Percentiles rank a stretch among this genome's conserved stretches.
Conservation (phyloP, 2,329 filamentous ascomycete species). For the Trichoderma afroharzianum region DNA sequence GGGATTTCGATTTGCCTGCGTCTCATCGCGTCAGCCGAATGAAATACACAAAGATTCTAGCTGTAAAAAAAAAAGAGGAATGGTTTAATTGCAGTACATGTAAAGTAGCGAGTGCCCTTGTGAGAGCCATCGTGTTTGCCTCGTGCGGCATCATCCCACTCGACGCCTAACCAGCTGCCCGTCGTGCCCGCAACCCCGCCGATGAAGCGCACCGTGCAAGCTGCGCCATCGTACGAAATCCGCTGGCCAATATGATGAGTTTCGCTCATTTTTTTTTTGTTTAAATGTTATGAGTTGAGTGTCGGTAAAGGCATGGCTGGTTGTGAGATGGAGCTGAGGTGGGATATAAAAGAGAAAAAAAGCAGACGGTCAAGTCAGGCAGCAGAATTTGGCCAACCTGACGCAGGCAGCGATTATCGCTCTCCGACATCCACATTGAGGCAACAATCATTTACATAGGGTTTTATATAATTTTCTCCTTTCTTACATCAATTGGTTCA, state of each 20-base stretch:
- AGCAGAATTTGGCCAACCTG: constrained; percentile 20
- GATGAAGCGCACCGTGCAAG: constrained; percentile 82
- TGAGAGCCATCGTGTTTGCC: constrained; percentile 90
- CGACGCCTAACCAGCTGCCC: constrained; percentile 85
- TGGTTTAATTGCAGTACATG: constrained; percentile 56
- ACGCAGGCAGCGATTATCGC: neutral
- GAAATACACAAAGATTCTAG: neutral
- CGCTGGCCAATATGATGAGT: constrained; percentile 62
- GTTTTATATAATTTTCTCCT: too few species aligned
- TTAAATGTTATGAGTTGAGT: neutral
- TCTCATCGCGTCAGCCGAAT: neutral
- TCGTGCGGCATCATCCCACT: constrained; percentile 85
- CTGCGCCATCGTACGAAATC: constrained; percentile 70
- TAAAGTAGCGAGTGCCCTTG: constrained; percentile 75
- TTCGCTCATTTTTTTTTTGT: constrained; percentile 34
- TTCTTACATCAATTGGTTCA: neutral
- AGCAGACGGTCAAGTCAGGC: constrained; percentile 18
- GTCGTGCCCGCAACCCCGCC: constrained; percentile 72
- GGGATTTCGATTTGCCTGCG: constrained; percentile 56
- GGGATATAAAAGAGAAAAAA: neutral
- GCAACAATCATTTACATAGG: neutral
- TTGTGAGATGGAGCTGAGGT: neutral
- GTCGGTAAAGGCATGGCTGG: neutral
- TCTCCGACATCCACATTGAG: neutral
- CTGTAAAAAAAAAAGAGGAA: neutral